phyloP scores from a whole-genome alignment of 208 protist genomes.

The Phytomonas francai region DNA sequence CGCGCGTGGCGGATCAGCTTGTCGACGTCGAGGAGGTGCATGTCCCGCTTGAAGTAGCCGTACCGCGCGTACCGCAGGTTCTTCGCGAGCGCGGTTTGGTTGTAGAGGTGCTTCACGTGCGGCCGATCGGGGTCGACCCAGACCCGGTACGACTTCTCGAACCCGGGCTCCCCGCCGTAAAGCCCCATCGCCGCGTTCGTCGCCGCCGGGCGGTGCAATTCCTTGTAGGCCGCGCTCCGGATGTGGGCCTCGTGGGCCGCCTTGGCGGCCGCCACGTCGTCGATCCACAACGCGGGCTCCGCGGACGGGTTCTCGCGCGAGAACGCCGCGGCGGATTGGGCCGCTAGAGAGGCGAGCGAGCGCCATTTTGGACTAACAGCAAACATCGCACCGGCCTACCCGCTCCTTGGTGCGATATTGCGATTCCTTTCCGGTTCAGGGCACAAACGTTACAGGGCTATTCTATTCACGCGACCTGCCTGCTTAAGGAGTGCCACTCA shows the following conservation, averaged over 20 bases:
- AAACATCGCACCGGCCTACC: constrained; percentile 18
- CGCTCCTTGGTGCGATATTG: not conserved
- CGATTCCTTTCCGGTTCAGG: not conserved
- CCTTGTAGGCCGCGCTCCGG: constrained; percentile 61
- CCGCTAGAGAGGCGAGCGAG: constrained; percentile 27
- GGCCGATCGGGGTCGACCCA: constrained; percentile 88
- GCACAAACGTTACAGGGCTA: not conserved
- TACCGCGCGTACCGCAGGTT: constrained; percentile 88
- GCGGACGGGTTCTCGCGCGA: constrained; percentile 9
- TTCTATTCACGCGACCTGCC: not conserved
- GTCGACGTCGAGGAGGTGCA: constrained; percentile 87
- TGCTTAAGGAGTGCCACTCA: not conserved
- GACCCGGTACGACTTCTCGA: constrained; percentile 84
- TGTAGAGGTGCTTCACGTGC: constrained; percentile 88
- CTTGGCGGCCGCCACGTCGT: constrained; percentile 42
- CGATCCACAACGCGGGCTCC: constrained; percentile 50
- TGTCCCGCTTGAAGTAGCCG: constrained; percentile 87
- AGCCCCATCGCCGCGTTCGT: constrained; percentile 80
- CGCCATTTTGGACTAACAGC: constrained; percentile 14
- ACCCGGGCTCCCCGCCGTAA: constrained; percentile 86
- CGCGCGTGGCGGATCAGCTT: constrained; percentile 87
- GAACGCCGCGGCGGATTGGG: constrained; percentile 22
- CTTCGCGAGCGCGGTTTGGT: constrained; percentile 71
- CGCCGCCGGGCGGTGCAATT: constrained; percentile 78
- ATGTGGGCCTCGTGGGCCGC: constrained; percentile 42